Evolutionary conservation across 129 eudicot genomes (phyloP), one percentile per base, ranked within the genome.

Genomic region (Solidago caesia): DNA sequence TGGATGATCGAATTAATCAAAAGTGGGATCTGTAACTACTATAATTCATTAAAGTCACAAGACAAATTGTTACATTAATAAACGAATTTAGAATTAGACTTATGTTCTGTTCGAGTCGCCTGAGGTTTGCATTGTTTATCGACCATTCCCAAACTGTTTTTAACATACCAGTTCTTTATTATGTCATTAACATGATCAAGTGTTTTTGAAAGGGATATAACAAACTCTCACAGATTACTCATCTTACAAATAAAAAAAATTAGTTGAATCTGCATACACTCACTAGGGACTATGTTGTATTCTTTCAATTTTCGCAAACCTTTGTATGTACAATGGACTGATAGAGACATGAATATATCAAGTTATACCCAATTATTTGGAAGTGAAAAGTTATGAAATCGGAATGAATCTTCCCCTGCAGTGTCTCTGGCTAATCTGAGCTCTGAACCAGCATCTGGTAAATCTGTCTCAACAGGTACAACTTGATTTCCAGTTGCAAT

Each of bases 331-430:
- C 52, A 64, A 8, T 26, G 4, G 45, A n/a, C n/a, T n/a, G n/a
- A n/a, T n/a, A n/a, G n/a, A 14, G 59, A 73, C 5, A 45, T 14
- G 2, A 51, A 7, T 3, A 11, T 14, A 61, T 21, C 0, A 64
- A 39, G 0, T 83, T 25, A 89, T 6, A 90, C 91, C 96, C 96
- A 86, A 60, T 87, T 88, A 25, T 77, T 85, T 64, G 85, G 88
- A 13, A 83, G 67, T 6, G 89, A 66, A 74, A 89, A 92, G 70
- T 87, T 80, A 77, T 86, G 95, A 55, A 89, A 86, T 21, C 96
- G 62, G 66, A 92, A 92, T 4, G 98, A 92, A 27, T 75, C 66
- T 77, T 92, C 96, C 27, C 92, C 96, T 5, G 92, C 95, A 15
- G 92, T 87, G 14, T 90, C 94, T 81, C 96, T 89, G 12, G 58